Base-by-base conservation (phyloP, 1,284 basidiomycete genomes). In the Rhizoctonia solani region DNA sequence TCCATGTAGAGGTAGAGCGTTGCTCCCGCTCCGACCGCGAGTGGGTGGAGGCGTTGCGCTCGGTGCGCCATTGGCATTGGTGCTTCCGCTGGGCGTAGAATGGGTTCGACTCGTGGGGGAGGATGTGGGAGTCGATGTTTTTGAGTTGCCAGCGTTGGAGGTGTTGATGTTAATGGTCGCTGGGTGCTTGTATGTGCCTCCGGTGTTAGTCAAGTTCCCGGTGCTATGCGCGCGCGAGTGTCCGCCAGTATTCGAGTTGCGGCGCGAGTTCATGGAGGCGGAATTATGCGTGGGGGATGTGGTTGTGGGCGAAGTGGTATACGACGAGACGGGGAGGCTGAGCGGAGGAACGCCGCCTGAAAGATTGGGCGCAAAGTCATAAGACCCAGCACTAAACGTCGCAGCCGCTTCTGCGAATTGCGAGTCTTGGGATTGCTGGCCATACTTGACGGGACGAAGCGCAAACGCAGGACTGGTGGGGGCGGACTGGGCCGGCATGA, bases 91-190 rank as follows among this genome's bases (percentile, higher is more conserved):
- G n/a, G n/a, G n/a, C n/a, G n/a, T n/a, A n/a, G n/a, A n/a, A n/a
- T n/a, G n/a, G 41, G 29, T 66, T 16, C 54, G 34, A n/a, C 61
- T 44, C 8, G 50, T 63, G 16, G 44, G 59, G 21, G 54, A 52
- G 27, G 25, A 59, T 41, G 76, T 79, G 3, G 81, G 77, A 23
- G 78, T 79, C 69, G 71, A 68, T 21, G 74, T 80, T 44, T 65
- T 65, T 4, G 61, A 65, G 27, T 34, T 37, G n/a, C 41, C 3
- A 16, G 19, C 29, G 19, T 27, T 42, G 21, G 49, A 21, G 16
- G 56, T 49, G 29, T 52, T 53, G 50, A 53, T 65, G 21, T 54
- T 65, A 39, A 65, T 53, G 5, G 47, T 65, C 8, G 50, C 27
- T 6, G 61, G 61, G 37, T 65, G 61, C 61, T 65, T 65, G 61